A percentile compares a stretch with the other conserved stretches of the same genome.
Evolutionary conservation across 148 eudicot genomes (phyloP).

Genomic region (Tetragonia tetragonoides): DNA sequence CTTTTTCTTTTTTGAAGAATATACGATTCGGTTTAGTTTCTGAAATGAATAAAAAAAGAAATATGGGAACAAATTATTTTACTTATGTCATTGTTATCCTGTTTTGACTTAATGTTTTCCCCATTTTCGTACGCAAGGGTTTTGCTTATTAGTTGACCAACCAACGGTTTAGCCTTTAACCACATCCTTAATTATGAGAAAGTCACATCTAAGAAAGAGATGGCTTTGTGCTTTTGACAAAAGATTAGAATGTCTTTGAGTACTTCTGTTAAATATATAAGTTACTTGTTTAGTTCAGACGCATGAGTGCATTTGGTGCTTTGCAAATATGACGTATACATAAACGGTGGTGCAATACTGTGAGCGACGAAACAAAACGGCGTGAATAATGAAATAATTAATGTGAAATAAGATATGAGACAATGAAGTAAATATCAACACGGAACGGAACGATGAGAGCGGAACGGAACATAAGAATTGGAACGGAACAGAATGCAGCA

Average conservation of each 20-base stretch:
- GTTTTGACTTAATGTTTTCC: neutral
- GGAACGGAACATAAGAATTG: too few relatives aligned
- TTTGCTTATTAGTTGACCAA: slow-evolving; percentile 30
- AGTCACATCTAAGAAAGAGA: neutral
- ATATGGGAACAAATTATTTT: neutral
- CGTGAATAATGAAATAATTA: too few relatives aligned
- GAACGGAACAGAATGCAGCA: too few relatives aligned
- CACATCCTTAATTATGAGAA: neutral
- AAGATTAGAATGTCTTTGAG: slow-evolving; percentile 11
- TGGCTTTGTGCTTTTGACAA: slow-evolving; percentile 7
- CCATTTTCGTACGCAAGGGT: slow-evolving; percentile 9
- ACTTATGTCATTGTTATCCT: slow-evolving; percentile 5
- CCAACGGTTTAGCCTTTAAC: neutral
- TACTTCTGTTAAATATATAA: neutral
- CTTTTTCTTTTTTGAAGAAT: too few relatives aligned
- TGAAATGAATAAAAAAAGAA: neutral
- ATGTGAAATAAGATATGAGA: too few relatives aligned
- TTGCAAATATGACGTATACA: neutral
- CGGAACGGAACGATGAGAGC: too few relatives aligned
- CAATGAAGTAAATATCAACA: too few relatives aligned
- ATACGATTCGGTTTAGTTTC: too few relatives aligned
- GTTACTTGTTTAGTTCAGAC: neutral
- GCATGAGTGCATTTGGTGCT: neutral
- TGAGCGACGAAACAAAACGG: too few relatives aligned
- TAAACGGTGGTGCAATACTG: too few relatives aligned